Percentiles rank a stretch among this genome's conserved stretches.
These are phyloP conservation scores for Botryosphaeria dothidea DNA, from an alignment of 2,329 filamentous ascomycete genomes.

Conservation along the genomic window DNA sequence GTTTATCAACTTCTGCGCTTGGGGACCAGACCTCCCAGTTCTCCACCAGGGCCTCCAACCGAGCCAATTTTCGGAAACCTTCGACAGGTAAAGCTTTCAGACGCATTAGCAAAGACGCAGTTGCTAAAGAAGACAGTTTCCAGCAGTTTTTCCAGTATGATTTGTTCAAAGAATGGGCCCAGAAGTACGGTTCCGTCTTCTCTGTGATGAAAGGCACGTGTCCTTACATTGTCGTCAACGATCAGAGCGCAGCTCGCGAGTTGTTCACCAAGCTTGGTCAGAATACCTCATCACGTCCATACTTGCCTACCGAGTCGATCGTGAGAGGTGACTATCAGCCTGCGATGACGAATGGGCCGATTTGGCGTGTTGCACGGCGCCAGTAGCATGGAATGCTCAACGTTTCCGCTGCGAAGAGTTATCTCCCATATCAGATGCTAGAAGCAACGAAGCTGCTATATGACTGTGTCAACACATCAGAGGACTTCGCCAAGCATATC, in stretches of 20 bases:
- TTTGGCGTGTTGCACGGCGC: slow-evolving; percentile 12
- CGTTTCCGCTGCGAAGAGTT: slow-evolving; percentile 5
- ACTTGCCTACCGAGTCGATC: neutral
- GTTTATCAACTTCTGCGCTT: no score
- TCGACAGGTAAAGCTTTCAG: neutral
- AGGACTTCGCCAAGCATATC: neutral
- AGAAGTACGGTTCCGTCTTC: slow-evolving; percentile 55
- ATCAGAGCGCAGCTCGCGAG: neutral
- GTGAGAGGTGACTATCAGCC: neutral
- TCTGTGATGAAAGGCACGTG: slow-evolving; percentile 50
- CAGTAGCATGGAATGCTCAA: slow-evolving; percentile 11
- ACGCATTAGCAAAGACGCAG: neutral
- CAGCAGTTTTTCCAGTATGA: slow-evolving; percentile 33
- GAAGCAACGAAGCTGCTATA: slow-evolving; percentile 1
- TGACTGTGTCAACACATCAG: neutral
- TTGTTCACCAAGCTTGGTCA: neutral
- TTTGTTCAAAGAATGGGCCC: slow-evolving; percentile 55
- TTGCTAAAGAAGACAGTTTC: neutral
- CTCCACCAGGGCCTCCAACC: neutral
- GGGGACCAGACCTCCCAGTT: neutral
- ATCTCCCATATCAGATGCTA: slow-evolving; percentile 16
- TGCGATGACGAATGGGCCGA: neutral
- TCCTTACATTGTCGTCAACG: neutral
- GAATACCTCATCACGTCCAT: neutral
- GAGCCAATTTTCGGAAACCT: neutral